These are phyloP conservation scores for Breviolum minutum DNA, from an alignment of 73 alveolate genomes.

Conservation along the genomic window DNA sequence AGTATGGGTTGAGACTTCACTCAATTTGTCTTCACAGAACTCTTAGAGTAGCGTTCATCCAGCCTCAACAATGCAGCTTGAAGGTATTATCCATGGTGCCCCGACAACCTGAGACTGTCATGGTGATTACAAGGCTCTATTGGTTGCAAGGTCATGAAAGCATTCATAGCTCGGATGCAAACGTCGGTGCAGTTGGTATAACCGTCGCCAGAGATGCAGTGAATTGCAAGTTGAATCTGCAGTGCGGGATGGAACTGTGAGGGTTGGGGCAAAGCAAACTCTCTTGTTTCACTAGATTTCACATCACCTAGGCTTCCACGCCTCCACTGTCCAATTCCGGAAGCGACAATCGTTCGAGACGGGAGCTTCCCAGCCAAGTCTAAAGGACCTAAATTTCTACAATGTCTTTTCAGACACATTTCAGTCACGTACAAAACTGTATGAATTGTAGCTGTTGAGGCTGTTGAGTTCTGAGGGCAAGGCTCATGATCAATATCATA, in stretches of 20 bases:
- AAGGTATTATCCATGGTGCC: conserved; percentile 36
- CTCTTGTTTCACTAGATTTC: background rate
- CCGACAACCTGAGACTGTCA: background rate
- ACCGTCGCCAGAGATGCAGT: conserved; percentile 77
- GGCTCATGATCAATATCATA: conserved; percentile 63
- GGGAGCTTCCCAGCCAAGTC: conserved; percentile 88
- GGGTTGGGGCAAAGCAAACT: background rate
- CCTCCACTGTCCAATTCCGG: conserved; percentile 95
- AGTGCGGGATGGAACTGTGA: background rate
- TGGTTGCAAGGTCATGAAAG: background rate
- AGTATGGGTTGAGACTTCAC: no score
- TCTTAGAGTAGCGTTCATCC: background rate
- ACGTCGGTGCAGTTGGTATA: conserved; percentile 88
- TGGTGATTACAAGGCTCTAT: background rate
- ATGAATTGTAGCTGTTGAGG: background rate
- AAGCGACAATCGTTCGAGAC: conserved; percentile 89
- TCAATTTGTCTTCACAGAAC: background rate
- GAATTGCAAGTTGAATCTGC: conserved; percentile 72
- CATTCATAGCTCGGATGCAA: background rate
- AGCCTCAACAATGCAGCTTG: conserved; percentile 70
- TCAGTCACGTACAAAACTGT: background rate
- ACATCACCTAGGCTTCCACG: background rate
- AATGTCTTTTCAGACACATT: background rate
- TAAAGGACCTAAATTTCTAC: conserved; percentile 44
- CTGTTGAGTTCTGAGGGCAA: background rate